Conservation (phyloP, 192 early-diverging fungal species). For the Gamsiella multidivaricata region DNA sequence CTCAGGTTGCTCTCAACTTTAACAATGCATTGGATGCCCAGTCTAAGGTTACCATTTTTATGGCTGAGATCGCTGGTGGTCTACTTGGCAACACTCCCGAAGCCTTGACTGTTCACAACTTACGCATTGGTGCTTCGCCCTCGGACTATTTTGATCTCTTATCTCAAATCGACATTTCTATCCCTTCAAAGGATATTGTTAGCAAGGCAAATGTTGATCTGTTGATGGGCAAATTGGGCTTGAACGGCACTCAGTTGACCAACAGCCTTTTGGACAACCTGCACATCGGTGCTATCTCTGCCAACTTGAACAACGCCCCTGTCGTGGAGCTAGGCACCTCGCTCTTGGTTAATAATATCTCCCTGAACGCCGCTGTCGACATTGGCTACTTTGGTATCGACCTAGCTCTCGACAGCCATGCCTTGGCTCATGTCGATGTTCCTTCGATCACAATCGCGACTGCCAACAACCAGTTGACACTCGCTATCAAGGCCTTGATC, state of each 20-base stretch:
- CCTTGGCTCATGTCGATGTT: conserved; percentile 41
- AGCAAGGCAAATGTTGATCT: conserved; percentile 31
- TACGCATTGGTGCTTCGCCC: conserved; percentile 47
- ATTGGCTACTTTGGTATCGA: conserved; percentile 54
- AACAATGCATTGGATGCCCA: conserved; percentile 40
- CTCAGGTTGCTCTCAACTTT: conserved; percentile 39
- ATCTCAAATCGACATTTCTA: conserved; percentile 48
- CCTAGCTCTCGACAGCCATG: conserved; percentile 39
- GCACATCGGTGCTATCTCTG: conserved; percentile 35
- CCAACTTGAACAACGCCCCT: conserved; percentile 48
- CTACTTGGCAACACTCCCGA: conserved; percentile 47
- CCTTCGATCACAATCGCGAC: conserved; percentile 47
- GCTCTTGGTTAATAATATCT: conserved; percentile 43
- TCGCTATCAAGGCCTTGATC: conserved; percentile 35
- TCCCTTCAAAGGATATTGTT: conserved; percentile 40
- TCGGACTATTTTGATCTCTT: conserved; percentile 51
- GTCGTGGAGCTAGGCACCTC: conserved; percentile 48
- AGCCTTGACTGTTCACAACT: conserved; percentile 43
- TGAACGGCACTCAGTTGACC: conserved; percentile 8
- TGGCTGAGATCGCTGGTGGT: conserved; percentile 39
- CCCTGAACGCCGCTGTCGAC: conserved; percentile 45
- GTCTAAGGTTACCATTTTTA: conserved; percentile 41
- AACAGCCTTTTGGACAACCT: conserved; percentile 40
- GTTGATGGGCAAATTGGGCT: conserved; percentile 26
- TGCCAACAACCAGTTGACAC: conserved; percentile 40